Evolutionary conservation across 768 basidiomycete species (phyloP), one percentile per base, ranked within the genome.

Genomic region (Coprinopsis sp.): DNA sequence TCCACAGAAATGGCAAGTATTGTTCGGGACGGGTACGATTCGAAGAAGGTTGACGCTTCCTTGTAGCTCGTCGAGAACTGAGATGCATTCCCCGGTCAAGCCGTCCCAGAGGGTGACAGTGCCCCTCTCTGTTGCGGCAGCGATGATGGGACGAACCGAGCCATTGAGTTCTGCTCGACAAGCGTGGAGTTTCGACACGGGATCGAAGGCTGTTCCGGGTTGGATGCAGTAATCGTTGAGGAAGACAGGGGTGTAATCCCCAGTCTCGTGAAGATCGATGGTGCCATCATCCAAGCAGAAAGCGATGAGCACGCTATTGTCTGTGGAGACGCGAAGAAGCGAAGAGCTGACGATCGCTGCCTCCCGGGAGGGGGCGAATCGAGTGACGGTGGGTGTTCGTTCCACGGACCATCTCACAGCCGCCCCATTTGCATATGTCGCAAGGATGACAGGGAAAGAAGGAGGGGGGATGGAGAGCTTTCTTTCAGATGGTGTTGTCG

Each of bases 81-180:
- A 67, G 31, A 90, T 74, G 49, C 81, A 80, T 52, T 82, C 82
- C 10, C 76, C 73, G 5, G 80, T 80, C n/a, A 65, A 54, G 6
- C 72, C 78, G 56, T 91, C 87, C 89, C 88, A 91, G 11, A 91
- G 55, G 0, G 89, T 86, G 18, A 91, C 70, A 8, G 77, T 68
- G 8, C 89, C 88, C 1, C 76, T 71, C 41, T 81, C 75, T 2
- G 87, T 84, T 14, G 79, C 78, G 11, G 77, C 75, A 31, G 71
- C 80, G 13, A 89, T 60, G 50, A 91, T 70, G 13, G 81, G 60
- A 16, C 74, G 76, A 12, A 64, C 63, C 37, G 61, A 66, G 5
- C 78, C 78, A 29, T 71, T 75, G 41, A 85, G 57, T 43, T 77
- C 73, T 38, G 77, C 61, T 37, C 64, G 63, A 52, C 77, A 81